Conservation (phyloP, 768 basidiomycete species). For the Mrakia frigida region DNA sequence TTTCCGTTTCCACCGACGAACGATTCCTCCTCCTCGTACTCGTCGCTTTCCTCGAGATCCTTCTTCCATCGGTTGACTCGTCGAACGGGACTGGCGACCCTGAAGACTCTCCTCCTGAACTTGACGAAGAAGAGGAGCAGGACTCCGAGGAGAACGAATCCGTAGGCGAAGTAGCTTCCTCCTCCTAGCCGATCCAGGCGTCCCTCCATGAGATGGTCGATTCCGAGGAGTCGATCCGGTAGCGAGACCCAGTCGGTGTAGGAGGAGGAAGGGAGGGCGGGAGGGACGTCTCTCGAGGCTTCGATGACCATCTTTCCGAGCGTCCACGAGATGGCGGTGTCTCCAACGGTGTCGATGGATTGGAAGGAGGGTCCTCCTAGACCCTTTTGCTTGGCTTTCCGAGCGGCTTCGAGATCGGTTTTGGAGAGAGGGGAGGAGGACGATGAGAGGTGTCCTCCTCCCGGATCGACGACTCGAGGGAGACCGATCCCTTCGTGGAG, state of each 20-base stretch:
- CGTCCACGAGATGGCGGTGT: constrained; percentile 95
- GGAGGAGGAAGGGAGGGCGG: neutral
- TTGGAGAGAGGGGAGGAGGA: constrained; percentile 34
- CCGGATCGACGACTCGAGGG: constrained; percentile 73
- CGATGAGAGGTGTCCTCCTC: neutral
- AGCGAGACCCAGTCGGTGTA: constrained; percentile 14
- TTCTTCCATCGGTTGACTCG: constrained; percentile 13
- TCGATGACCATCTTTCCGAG: constrained; percentile 98
- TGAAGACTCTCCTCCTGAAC: constrained; percentile 11
- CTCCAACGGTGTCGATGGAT: constrained; percentile 82
- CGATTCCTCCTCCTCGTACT: constrained; percentile 20
- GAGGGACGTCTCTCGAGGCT: constrained; percentile 48
- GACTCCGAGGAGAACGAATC: constrained; percentile 10
- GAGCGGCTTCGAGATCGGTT: constrained; percentile 58
- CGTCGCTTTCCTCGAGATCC: constrained; percentile 8
- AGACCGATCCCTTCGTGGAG: constrained; percentile 93
- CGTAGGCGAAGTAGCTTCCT: neutral
- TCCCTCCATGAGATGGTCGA: constrained; percentile 7
- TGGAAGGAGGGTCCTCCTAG: constrained; percentile 75
- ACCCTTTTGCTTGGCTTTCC: constrained; percentile 75
- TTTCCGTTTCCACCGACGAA: constrained; percentile 14
- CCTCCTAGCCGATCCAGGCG: constrained; percentile 2
- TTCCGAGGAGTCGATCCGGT: constrained; percentile 2
- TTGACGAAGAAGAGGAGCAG: constrained; percentile 13
- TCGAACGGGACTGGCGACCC: constrained; percentile 1